Evolutionary conservation across 768 basidiomycete species (phyloP), one percentile per base, ranked within the genome.

Genomic region (Pleurotus giganteus): DNA sequence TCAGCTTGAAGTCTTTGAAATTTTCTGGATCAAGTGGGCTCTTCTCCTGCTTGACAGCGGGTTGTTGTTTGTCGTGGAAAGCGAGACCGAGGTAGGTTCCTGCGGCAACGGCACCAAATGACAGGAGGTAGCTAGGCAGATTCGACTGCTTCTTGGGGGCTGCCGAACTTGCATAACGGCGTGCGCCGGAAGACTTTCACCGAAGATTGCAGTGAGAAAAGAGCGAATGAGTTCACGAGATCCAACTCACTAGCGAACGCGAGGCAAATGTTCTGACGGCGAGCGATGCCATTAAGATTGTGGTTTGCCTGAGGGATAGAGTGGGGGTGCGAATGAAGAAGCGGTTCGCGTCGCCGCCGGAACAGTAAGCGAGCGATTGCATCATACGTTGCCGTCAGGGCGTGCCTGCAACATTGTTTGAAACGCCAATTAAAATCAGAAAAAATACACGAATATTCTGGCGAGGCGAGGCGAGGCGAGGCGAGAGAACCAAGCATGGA

Each of bases 1-100:
- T 89, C 63, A 98, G 83, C 66, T 84, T 86, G 71, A 97, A 88
- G 66, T 91, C 84, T 47, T 85, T 70, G 64, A 86, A 92, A 59
- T 86, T 83, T 55, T 89, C 72, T 6, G 89, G 82, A 66, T 90
- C 86, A 23, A 94, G 79, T 11, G 87, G 83, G 60, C 85, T 88
- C 66, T 83, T 85, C 65, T 82, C 74, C 58, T 80, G 81, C 65
- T 69, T 72, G 51, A 66, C 70, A 62, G 67, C 68, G 61, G 45
- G 62, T 4, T 55, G 63, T 7, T 42, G 37, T 31, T 57, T 63
- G 56, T 57, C 60, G 53, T 32, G 50, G 53, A 65, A 65, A 21
- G 78, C 73, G 55, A 84, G 70, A 69, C 86, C 89, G 45, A 80
- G 63, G 60, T 81, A 83, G 28, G 62, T 70, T 6, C 65, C 81